phyloP scores from a whole-genome alignment of 371 early-diverging fungal species.

The Mucor irregularis region DNA sequence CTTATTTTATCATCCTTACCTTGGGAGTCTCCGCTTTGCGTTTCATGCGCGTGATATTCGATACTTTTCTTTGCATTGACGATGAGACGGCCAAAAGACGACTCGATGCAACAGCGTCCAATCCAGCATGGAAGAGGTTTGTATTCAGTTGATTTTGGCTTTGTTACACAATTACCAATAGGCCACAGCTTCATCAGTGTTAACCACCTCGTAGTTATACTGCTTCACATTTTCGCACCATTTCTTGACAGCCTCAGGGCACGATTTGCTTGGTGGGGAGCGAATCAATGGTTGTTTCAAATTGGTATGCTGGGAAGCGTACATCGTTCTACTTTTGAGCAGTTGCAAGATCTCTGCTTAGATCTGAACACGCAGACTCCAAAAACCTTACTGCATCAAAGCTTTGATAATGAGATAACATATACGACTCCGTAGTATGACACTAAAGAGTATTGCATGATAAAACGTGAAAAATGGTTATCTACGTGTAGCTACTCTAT shows the following conservation, averaged over 20 bases:
- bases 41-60: not conserved
- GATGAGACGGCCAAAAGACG: not conserved
- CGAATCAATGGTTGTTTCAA: not conserved
- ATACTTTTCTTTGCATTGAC: not conserved
- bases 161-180: too few species aligned
- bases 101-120: too few species aligned
- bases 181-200: too few species aligned
- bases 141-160: too few species aligned
- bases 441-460: not conserved
- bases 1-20: not conserved
- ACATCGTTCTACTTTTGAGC: too few species aligned
- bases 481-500: too few species aligned
- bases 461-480: not conserved
- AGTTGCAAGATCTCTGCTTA: not conserved
- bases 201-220: too few species aligned
- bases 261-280: not conserved
- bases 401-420: not conserved
- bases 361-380: not conserved
- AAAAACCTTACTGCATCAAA: not conserved
- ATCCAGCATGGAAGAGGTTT: not conserved
- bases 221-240: not conserved
- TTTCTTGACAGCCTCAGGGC: not conserved
- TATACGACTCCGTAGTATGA: not conserved
- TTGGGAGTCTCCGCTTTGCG: not conserved
- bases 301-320: too few species aligned